Conservation (phyloP, 345 rosid species). For the Salix purpurea region DNA sequence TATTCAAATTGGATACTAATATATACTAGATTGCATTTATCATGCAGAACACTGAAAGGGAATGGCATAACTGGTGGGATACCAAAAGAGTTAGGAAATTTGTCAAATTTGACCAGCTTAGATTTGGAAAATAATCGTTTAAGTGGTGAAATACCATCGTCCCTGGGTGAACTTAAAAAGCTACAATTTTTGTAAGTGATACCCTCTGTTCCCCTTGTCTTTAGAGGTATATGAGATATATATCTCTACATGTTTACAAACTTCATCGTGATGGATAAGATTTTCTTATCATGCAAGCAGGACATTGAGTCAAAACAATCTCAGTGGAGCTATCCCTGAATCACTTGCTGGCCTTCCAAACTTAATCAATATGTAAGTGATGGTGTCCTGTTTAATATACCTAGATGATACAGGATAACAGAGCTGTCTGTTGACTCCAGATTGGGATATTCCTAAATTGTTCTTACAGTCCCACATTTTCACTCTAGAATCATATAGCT, state of each 20-base stretch:
- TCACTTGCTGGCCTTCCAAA: slow-evolving; percentile 56
- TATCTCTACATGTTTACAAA: slow-evolving; percentile 7
- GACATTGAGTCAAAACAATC: slow-evolving; percentile 83
- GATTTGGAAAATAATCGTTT: slow-evolving; percentile 84
- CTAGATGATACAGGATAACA: neutral
- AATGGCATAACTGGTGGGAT: slow-evolving; percentile 81
- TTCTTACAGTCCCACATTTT: slow-evolving; percentile 1
- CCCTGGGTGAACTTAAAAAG: slow-evolving; percentile 73
- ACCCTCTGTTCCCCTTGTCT: neutral
- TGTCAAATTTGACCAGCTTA: slow-evolving; percentile 73
- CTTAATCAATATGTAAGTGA: slow-evolving; percentile 74
- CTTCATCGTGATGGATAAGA: neutral
- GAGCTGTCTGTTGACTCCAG: neutral
- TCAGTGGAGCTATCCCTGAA: slow-evolving; percentile 66
- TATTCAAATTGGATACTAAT: neutral
- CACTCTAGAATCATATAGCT: neutral
- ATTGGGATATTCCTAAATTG: slow-evolving; percentile 4
- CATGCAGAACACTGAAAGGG: slow-evolving; percentile 77
- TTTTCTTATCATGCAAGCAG: slow-evolving; percentile 37
- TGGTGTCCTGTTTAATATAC: slow-evolving; percentile 1
- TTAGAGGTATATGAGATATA: neutral
- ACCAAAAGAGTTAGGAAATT: slow-evolving; percentile 82
- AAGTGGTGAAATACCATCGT: slow-evolving; percentile 72
- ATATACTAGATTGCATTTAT: slow-evolving; percentile 12
- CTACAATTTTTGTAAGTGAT: slow-evolving; percentile 89